Evolutionary conservation across 768 basidiomycete species (phyloP).

Genomic region (Rhodotorula sphaerocarpa): DNA sequence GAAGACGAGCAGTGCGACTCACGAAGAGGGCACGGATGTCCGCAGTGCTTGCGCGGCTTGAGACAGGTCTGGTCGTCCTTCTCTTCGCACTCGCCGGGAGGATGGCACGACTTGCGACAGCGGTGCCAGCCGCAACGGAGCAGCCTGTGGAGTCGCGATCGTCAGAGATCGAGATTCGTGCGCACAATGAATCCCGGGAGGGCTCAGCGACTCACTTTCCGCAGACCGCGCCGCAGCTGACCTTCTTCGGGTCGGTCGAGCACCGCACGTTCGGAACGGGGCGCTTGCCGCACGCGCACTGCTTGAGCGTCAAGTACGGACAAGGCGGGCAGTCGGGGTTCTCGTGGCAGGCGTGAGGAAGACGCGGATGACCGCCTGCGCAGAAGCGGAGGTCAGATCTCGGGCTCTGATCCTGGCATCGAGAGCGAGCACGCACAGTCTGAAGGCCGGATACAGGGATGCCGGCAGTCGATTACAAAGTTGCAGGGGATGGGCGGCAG

Average conservation of each 20-base stretch:
- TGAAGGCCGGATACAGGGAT: slow-evolving; percentile 67
- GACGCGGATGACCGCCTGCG: slow-evolving; percentile 60
- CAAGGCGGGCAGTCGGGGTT: slow-evolving; percentile 75
- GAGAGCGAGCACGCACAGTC: slow-evolving; percentile 48
- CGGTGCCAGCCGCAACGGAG: slow-evolving; percentile 81
- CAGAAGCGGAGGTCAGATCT: background rate
- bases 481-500: slow-evolving; percentile 87
- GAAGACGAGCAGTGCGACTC: background rate
- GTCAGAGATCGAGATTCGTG: background rate
- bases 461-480: slow-evolving; percentile 64
- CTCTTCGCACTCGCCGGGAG: slow-evolving; percentile 61
- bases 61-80: slow-evolving; percentile 67
- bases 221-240: slow-evolving; percentile 76
- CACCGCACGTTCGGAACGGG: slow-evolving; percentile 70
- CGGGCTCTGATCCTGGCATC: too few relatives aligned
- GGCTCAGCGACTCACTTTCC: slow-evolving; percentile 67
- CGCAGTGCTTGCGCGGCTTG: slow-evolving; percentile 60
- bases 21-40: slow-evolving; percentile 26
- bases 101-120: slow-evolving; percentile 75
- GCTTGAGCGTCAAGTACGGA: slow-evolving; percentile 65
- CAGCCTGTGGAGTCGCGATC: slow-evolving; percentile 45
- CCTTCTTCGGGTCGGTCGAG: slow-evolving; percentile 61
- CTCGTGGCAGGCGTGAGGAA: slow-evolving; percentile 75
- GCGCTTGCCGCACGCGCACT: slow-evolving; percentile 84
- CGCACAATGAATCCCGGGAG: too few relatives aligned